phyloP scores from a whole-genome alignment of 2,329 filamentous ascomycete genomes.

The Arthrobotrys iridis region DNA sequence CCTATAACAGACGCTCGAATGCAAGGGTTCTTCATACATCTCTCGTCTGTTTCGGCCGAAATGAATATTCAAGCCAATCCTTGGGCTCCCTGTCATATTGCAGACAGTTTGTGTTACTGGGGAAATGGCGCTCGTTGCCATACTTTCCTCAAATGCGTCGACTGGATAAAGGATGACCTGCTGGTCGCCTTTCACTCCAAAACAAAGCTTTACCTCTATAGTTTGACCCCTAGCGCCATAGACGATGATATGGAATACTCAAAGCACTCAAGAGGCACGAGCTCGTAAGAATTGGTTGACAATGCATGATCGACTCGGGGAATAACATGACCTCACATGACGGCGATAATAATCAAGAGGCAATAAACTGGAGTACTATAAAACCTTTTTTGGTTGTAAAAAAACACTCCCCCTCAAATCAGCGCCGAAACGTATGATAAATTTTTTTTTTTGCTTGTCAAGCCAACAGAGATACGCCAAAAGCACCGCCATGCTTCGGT shows the following conservation, averaged over 20 bases:
- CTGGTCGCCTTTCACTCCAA: no score
- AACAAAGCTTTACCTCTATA: no score
- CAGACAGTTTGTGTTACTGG: no score
- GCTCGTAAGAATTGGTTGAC: not conserved
- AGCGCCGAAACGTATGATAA: constrained; percentile 1
- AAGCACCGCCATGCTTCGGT: constrained; percentile 26
- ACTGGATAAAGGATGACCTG: no score
- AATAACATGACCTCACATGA: constrained; percentile 34
- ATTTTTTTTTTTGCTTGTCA: not conserved
- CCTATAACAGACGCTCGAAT: constrained; percentile 8
- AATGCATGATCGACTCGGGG: constrained; percentile 10
- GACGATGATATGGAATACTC: not conserved
- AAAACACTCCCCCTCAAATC: constrained; percentile 3
- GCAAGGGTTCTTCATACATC: constrained; percentile 11
- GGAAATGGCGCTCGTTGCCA: no score
- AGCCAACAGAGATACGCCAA: constrained; percentile 9
- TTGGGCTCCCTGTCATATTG: not conserved
- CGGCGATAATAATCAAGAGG: constrained; percentile 20
- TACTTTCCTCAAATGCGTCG: no score
- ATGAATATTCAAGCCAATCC: constrained; percentile 8
- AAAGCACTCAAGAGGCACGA: constrained; percentile 3
- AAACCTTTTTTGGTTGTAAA: no score
- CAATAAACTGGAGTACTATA: not conserved
- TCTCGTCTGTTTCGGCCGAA: constrained; percentile 17
- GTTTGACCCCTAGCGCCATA: not conserved